Evolutionary conservation across 73 alveolate species (phyloP), one percentile per base, ranked within the genome.

Genomic region (Paramecium biaurelia): DNA sequence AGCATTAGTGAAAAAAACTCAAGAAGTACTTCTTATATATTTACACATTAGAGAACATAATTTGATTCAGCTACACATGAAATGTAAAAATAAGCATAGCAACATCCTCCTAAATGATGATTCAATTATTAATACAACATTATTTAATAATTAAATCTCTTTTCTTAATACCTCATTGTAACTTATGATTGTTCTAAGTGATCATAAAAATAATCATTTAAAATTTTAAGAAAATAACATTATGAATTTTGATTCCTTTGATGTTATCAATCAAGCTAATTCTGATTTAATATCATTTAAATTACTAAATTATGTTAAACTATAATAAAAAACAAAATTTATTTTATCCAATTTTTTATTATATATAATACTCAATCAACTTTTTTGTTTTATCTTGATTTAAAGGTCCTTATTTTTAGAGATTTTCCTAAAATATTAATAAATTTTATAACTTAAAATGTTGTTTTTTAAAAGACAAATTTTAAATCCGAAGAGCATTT

Each of bases 1-100:
- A 47, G 43, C 70, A 11, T 30, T 43, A 42, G 74, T 79, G 34
- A 79, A 79, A 47, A 43, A 79, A 34, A 42, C 45, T 11, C 28
- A 79, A 47, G 45, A 79, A 42, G 90, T 79, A 79, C 5, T 30
- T 30, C 37, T 63, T 63, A 26, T 15, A 63, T 30, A 30, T 3
- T 63, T 63, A 30, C 24, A n/a, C 4, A 53, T 53, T 26, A 63
- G 84, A 63, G 84, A 63, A 63, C 84, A 30, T 32, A 63, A 63
- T 63, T 63, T 63, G 84, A 63, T 26, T 63, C 84, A 4, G 84
- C 84, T 12, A 63, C 84, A 30, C 84, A 63, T 32, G 84, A 63
- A 63, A 63, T 63, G 84, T 12, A 63, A 63, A 63, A 63, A 63
- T 63, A 63, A 26, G 84, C 84, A 26, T 32, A 63, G 10, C 26